phyloP scores from a whole-genome alignment of 2,329 filamentous ascomycete genomes.

The Fusarium abutilonis region DNA sequence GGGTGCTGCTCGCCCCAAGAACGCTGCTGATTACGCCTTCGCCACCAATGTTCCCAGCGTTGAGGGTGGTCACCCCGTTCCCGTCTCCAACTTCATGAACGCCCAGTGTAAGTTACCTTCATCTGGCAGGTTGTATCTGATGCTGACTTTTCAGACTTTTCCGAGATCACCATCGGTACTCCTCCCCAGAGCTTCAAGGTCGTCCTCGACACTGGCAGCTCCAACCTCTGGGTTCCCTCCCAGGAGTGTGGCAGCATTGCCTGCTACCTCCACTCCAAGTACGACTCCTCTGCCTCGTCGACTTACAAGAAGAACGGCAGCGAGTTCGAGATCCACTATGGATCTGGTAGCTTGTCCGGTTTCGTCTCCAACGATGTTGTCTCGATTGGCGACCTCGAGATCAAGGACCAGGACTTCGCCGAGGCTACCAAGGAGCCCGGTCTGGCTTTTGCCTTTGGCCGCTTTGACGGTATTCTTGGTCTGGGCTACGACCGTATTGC shows the following conservation, averaged over 20 bases:
- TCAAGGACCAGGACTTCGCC: slow-evolving; percentile 93
- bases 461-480: slow-evolving; percentile 96
- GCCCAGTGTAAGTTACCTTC: slow-evolving; percentile 81
- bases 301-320: slow-evolving; percentile 95
- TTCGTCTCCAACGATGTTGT: slow-evolving; percentile 92
- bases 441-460: slow-evolving; percentile 95
- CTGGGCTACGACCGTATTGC: slow-evolving; percentile 95
- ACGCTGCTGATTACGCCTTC: slow-evolving; percentile 81
- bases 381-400: slow-evolving; percentile 85
- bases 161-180: slow-evolving; percentile 90
- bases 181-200: slow-evolving; percentile 98
- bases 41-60: slow-evolving; percentile 74
- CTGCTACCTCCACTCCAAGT: slow-evolving; percentile 97
- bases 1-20: slow-evolving; percentile 71
- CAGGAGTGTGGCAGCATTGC: slow-evolving; percentile 91
- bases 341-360: slow-evolving; percentile 91
- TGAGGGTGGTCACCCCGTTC: slow-evolving; percentile 79
- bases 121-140: not conserved
- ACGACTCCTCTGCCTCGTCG: slow-evolving; percentile 88
- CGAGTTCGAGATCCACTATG: slow-evolving; percentile 92
- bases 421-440: slow-evolving; percentile 97
- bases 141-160: slow-evolving; percentile 76
- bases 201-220: slow-evolving; percentile 96
- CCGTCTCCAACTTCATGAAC: slow-evolving; percentile 97
- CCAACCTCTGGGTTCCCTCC: slow-evolving; percentile 98